Conservation (phyloP, 2,329 filamentous ascomycete species). For the Trichoderma pleuroti region DNA sequence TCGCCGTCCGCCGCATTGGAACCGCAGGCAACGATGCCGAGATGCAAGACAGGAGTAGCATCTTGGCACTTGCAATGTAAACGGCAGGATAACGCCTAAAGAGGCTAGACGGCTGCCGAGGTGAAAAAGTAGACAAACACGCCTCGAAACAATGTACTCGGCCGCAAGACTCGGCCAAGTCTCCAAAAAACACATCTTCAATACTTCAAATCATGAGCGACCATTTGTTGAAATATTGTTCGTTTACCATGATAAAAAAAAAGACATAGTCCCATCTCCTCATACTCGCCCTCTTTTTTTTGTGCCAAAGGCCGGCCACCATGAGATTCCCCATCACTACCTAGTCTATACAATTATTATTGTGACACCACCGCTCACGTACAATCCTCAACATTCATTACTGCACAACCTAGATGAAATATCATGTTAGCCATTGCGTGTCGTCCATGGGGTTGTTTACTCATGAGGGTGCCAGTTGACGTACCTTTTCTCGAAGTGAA, state of each 20-base stretch:
- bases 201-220: neutral
- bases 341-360: slow-evolving; percentile 16
- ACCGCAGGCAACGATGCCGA: neutral
- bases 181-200: neutral
- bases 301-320: neutral
- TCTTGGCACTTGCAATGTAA: neutral
- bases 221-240: slow-evolving; percentile 2
- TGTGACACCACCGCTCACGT: neutral
- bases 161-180: neutral
- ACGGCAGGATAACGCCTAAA: neutral
- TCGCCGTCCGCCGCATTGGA: neutral
- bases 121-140: neutral
- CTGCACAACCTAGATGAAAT: slow-evolving; percentile 9
- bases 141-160: neutral
- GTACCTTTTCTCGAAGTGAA: slow-evolving; percentile 87
- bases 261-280: slow-evolving; percentile 3
- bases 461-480: slow-evolving; percentile 19
- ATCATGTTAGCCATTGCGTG: neutral
- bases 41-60: neutral
- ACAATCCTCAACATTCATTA: neutral
- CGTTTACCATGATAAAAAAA: slow-evolving; percentile 10
- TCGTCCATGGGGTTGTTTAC: too few species aligned
- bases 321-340: neutral
- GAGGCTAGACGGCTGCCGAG: neutral
- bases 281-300: slow-evolving; percentile 4